A percentile compares a stretch with the other conserved stretches of the same genome.
phyloP scores from a whole-genome alignment of 305 asterid genomes.

The Fraxinus greggii region DNA sequence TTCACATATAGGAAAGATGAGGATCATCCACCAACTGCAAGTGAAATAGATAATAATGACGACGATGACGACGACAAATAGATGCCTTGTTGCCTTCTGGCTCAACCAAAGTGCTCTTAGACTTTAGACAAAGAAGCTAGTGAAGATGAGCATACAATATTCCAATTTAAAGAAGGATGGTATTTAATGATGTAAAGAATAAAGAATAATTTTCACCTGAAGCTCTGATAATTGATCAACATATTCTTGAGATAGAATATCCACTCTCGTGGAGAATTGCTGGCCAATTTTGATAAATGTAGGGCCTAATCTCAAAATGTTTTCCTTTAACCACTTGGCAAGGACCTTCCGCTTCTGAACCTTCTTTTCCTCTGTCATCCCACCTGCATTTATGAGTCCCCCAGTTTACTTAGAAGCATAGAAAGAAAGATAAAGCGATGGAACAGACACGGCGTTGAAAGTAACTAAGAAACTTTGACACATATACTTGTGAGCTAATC shows the following conservation, averaged over 20 bases:
- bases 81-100: background rate
- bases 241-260: constrained; percentile 96
- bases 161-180: background rate
- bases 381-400: constrained; percentile 47
- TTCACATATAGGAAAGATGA: background rate
- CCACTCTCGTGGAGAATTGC: constrained; percentile 96
- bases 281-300: constrained; percentile 97
- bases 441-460: background rate
- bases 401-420: constrained; percentile 12
- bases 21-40: background rate
- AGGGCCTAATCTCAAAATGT: constrained; percentile 88
- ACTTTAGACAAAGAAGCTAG: background rate
- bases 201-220: constrained; percentile 51
- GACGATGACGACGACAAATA: background rate
- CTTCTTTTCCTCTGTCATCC: constrained; percentile 67
- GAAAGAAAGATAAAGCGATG: background rate
- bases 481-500: background rate
- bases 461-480: background rate
- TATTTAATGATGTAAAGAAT: background rate
- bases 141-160: background rate
- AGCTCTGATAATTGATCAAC: constrained; percentile 97
- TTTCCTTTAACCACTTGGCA: constrained; percentile 92
- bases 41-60: background rate
- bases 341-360: constrained; percentile 65
- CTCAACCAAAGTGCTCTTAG: background rate